phyloP scores from a whole-genome alignment of 768 basidiomycete genomes.

The Tremella yokohamensis region DNA sequence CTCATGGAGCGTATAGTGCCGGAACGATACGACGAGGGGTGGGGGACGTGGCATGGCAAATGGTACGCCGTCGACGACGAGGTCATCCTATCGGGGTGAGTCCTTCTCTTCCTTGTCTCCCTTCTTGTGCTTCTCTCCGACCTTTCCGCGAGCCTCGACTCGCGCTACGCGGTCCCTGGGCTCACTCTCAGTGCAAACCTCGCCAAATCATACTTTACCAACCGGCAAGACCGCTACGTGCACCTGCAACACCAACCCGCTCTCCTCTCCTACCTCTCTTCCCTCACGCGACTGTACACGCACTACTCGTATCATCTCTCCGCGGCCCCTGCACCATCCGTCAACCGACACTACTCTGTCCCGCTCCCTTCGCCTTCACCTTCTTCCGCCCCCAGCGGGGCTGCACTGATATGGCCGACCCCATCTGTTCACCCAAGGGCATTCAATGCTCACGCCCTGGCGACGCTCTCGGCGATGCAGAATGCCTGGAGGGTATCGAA shows the following conservation, averaged over 20 bases:
- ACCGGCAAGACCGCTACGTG: constrained; percentile 92
- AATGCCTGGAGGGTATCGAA: constrained; percentile 48
- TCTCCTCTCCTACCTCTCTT: constrained; percentile 77
- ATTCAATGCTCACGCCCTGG: constrained; percentile 62
- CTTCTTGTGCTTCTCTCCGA: background rate
- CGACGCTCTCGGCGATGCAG: constrained; percentile 64
- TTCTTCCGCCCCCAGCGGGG: constrained; percentile 51
- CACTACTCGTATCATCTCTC: constrained; percentile 67
- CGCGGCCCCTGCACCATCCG: constrained; percentile 37
- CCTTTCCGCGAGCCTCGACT: background rate
- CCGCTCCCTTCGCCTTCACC: constrained; percentile 38
- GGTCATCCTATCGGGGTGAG: constrained; percentile 87
- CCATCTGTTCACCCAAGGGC: constrained; percentile 64
- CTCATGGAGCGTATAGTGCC: constrained; percentile 74
- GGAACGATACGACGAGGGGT: constrained; percentile 92
- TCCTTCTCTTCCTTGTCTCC: constrained; percentile 6
- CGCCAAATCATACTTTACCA: constrained; percentile 85
- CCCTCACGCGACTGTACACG: constrained; percentile 67
- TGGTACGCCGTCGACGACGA: constrained; percentile 90
- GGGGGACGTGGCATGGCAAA: constrained; percentile 98
- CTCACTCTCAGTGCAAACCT: constrained; percentile 72
- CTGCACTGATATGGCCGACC: constrained; percentile 67
- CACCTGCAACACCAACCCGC: constrained; percentile 62
- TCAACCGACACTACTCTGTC: constrained; percentile 36
- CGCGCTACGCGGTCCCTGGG: background rate